Evolutionary conservation across 2,329 filamentous ascomycete genomes (phyloP).

Genomic region (Ilyonectria robusta): DNA sequence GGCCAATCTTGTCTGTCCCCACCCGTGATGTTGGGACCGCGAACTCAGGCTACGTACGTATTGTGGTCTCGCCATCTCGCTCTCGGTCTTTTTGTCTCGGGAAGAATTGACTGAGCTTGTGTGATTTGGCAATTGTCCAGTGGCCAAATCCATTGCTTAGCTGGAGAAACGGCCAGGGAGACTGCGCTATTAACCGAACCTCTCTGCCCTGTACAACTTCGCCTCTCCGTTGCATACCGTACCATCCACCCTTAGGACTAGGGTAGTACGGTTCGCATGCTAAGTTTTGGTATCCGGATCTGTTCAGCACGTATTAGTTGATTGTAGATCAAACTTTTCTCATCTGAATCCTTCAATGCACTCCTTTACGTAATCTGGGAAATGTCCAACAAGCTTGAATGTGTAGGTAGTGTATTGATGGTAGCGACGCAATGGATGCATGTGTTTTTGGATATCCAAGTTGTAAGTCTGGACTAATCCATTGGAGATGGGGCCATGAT

Average conservation of each 20-base stretch:
- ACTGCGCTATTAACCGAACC: not conserved
- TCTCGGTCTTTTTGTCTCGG: constrained; percentile 10
- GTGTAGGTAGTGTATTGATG: constrained; percentile 24
- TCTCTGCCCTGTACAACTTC: not conserved
- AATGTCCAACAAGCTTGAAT: not conserved
- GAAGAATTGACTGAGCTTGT: constrained; percentile 5
- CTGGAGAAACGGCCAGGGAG: too few relatives aligned
- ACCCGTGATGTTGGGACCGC: constrained; percentile 9
- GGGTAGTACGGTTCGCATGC: not conserved
- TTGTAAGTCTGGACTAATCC: not conserved
- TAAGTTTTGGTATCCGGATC: not conserved
- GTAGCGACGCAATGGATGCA: constrained; percentile 10
- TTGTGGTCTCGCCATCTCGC: not conserved
- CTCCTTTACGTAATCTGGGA: constrained; percentile 1
- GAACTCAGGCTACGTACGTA: not conserved
- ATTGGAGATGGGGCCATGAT: not conserved
- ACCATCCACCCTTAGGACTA: not conserved
- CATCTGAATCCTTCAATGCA: not conserved
- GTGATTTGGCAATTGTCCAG: constrained; percentile 2
- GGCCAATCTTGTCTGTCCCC: constrained; percentile 7
- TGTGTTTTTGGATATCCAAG: not conserved
- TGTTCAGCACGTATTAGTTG: constrained; percentile 19
- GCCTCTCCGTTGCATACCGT: not conserved
- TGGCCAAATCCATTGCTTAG: not conserved
- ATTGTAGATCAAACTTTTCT: not conserved